A percentile compares a stretch with the other conserved stretches of the same genome.
Conservation (phyloP, 1,284 basidiomycete species). For the Trichosporon asahii region DNA sequence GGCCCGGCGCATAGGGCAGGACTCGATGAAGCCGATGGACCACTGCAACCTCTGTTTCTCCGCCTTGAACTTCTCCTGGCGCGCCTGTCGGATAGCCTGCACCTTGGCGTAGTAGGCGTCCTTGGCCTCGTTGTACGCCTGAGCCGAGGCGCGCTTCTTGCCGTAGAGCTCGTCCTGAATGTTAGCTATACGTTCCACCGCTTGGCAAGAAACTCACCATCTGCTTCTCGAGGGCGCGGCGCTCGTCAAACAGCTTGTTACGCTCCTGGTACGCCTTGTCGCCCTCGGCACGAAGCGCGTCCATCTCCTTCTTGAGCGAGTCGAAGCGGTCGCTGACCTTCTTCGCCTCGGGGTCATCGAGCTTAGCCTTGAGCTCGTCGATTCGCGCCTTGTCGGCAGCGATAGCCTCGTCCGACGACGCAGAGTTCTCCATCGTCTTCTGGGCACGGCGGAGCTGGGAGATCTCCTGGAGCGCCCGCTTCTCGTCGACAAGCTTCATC, state of each 20-base stretch:
- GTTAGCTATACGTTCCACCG: slow-evolving; percentile 10
- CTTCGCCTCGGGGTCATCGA: slow-evolving; percentile 88
- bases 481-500: slow-evolving; percentile 94
- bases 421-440: slow-evolving; percentile 71
- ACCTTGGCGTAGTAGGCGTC: slow-evolving; percentile 77
- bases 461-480: slow-evolving; percentile 89
- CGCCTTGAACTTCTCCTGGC: slow-evolving; percentile 72
- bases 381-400: slow-evolving; percentile 71
- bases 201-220: slow-evolving; percentile 51
- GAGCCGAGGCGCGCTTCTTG: slow-evolving; percentile 71
- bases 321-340: slow-evolving; percentile 79
- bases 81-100: slow-evolving; percentile 60
- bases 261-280: slow-evolving; percentile 82
- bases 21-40: slow-evolving; percentile 84
- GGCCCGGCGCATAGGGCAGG: slow-evolving; percentile 74
- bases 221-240: slow-evolving; percentile 68
- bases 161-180: slow-evolving; percentile 64
- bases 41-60: slow-evolving; percentile 87
- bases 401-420: slow-evolving; percentile 79
- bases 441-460: slow-evolving; percentile 66
- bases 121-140: slow-evolving; percentile 71
- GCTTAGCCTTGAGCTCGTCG: slow-evolving; percentile 77
- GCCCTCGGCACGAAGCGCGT: slow-evolving; percentile 76
- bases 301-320: slow-evolving; percentile 78
- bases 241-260: slow-evolving; percentile 81